Evolutionary conservation across 768 basidiomycete genomes (phyloP).

Genomic region (Porphyrellus cyaneotinctus): DNA sequence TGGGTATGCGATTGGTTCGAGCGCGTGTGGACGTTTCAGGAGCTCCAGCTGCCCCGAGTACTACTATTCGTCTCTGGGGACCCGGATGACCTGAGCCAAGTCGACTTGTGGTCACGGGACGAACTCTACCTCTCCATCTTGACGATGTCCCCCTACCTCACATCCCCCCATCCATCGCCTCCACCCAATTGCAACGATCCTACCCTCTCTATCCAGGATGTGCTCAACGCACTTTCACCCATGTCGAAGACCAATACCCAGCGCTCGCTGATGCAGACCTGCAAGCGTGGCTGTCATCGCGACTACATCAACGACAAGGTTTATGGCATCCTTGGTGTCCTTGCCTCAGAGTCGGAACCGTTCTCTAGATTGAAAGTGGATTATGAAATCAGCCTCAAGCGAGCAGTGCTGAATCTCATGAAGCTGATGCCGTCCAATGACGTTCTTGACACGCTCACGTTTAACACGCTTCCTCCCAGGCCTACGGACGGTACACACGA

Average conservation of each 20-base stretch:
- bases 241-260: constrained; percentile 2
- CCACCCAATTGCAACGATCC: not conserved
- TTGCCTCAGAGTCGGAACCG: not conserved
- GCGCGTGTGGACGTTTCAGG: constrained; percentile 15
- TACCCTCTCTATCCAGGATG: constrained; percentile 4
- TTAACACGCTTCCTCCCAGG: constrained; percentile 7
- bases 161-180: not conserved
- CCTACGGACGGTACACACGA: not conserved
- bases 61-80: constrained; percentile 11
- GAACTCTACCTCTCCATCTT: constrained; percentile 7
- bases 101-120: no score
- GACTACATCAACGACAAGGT: constrained; percentile 1
- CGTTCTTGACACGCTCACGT: constrained; percentile 12
- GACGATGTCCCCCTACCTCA: constrained; percentile 12
- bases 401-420: constrained; percentile 7
- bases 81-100: no score
- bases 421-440: constrained; percentile 1
- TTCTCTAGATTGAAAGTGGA: not conserved
- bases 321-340: constrained; percentile 10
- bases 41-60: constrained; percentile 6
- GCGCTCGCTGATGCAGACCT: constrained; percentile 9
- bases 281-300: not conserved
- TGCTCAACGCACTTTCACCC: constrained; percentile 10
- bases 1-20: constrained; percentile 15
- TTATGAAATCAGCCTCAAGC: not conserved